Conservation (phyloP, 2,329 filamentous ascomycete genomes). For the Fusarium subglutinans region DNA sequence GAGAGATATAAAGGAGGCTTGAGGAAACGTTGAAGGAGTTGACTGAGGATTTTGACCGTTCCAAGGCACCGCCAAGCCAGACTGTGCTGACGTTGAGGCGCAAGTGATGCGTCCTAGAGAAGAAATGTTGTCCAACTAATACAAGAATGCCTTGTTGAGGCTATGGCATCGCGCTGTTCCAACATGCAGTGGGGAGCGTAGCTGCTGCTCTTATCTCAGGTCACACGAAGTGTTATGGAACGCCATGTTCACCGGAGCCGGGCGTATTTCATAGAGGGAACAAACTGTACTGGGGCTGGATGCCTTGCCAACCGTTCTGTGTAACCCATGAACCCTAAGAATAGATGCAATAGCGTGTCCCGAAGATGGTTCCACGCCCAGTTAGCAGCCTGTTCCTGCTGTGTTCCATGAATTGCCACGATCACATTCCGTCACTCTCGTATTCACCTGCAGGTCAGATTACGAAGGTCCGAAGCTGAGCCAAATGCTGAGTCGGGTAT, state of each 20-base stretch:
- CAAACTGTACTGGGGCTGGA: rapidly evolving
- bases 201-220: no score
- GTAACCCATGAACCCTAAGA: neutral
- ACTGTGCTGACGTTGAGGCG: neutral
- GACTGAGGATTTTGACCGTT: neutral
- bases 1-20: neutral
- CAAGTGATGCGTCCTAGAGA: no score
- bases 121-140: no score
- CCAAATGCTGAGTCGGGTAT: neutral
- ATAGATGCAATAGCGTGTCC: neutral
- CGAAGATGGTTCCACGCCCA: neutral
- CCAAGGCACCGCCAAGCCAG: neutral
- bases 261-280: rapidly evolving
- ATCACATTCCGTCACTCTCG: neutral
- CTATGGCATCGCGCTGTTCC: neutral
- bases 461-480: neutral
- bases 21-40: neutral
- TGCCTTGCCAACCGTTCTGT: neutral
- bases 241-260: rapidly evolving
- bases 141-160: neutral
- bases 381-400: neutral
- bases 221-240: neutral
- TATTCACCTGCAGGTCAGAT: neutral
- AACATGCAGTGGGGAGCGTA: rapidly evolving
- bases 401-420: neutral